A percentile compares a stretch with the other conserved stretches of the same genome.
Evolutionary conservation across 106 monocot genomes (phyloP).

Genomic region (Posidonia australis): DNA sequence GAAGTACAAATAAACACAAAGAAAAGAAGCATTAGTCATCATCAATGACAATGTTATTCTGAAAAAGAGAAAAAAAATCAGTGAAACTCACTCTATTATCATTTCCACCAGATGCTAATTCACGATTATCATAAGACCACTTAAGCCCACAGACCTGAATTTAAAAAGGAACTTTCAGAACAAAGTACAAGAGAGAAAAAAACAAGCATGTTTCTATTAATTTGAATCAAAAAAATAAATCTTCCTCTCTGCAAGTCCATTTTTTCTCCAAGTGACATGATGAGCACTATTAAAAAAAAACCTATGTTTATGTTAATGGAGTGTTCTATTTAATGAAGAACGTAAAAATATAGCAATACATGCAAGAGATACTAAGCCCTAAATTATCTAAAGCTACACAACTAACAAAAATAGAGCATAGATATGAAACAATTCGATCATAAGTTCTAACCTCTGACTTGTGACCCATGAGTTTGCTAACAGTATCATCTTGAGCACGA

Average conservation of each 20-base stretch:
- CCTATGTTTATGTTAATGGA: too few relatives aligned
- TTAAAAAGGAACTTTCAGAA: not conserved
- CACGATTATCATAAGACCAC: constrained; percentile 96
- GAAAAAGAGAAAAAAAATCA: not conserved
- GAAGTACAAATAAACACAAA: not conserved
- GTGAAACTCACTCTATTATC: constrained; percentile 69
- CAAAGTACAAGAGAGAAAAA: not conserved
- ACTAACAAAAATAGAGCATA: not conserved
- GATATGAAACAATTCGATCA: not conserved
- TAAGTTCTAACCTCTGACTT: constrained; percentile 77
- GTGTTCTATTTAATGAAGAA: too few relatives aligned
- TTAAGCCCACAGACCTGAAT: constrained; percentile 80
- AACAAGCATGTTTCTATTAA: not conserved
- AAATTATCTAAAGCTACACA: too few relatives aligned
- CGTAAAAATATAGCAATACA: too few relatives aligned
- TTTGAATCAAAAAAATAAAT: too few relatives aligned
- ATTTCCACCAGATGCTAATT: constrained; percentile 96
- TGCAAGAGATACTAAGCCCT: too few relatives aligned
- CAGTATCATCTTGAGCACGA: constrained; percentile 81
- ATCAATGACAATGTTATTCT: not conserved
- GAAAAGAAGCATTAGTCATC: not conserved
- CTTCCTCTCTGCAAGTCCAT: too few relatives aligned
- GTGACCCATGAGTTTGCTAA: constrained; percentile 78
- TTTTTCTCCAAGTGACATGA: too few relatives aligned
- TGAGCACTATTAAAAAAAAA: too few relatives aligned